Evolutionary conservation across 108 stramenopile species (phyloP).

Genomic region (Skeletonema potamos): DNA sequence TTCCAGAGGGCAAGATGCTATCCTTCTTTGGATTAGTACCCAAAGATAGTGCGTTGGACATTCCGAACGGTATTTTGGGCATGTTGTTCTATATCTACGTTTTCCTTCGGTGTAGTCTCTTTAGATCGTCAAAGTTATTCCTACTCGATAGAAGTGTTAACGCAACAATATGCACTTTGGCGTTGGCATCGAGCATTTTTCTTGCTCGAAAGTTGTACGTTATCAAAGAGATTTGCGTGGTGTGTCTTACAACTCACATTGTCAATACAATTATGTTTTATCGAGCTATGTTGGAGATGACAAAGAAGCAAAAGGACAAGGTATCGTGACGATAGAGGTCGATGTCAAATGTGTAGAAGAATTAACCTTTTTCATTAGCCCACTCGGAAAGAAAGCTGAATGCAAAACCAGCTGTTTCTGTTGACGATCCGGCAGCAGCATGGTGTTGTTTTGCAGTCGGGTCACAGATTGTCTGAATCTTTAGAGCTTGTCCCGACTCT

Average conservation of each 20-base stretch:
- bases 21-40: conserved; percentile 78
- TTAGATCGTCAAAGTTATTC: neutral
- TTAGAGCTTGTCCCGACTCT: neutral
- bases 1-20: conserved; percentile 78
- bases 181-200: conserved; percentile 62
- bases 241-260: conserved; percentile 75
- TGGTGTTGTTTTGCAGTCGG: neutral
- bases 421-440: neutral
- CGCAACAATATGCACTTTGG: conserved; percentile 34
- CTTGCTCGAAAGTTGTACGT: conserved; percentile 61
- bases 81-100: conserved; percentile 61
- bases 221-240: conserved; percentile 66
- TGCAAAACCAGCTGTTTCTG: conserved; percentile 3
- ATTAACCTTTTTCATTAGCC: neutral
- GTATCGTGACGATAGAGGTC: neutral
- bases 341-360: neutral
- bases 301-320: neutral
- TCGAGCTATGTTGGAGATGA: conserved; percentile 19
- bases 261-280: conserved; percentile 58
- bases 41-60: conserved; percentile 54
- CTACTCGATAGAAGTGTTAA: conserved; percentile 31
- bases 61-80: conserved; percentile 77
- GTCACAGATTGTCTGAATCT: neutral
- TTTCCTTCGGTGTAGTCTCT: conserved; percentile 11
- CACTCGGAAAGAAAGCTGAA: conserved; percentile 18